Conservation (phyloP, 2,329 filamentous ascomycete species). For the Cadophora gregata region DNA sequence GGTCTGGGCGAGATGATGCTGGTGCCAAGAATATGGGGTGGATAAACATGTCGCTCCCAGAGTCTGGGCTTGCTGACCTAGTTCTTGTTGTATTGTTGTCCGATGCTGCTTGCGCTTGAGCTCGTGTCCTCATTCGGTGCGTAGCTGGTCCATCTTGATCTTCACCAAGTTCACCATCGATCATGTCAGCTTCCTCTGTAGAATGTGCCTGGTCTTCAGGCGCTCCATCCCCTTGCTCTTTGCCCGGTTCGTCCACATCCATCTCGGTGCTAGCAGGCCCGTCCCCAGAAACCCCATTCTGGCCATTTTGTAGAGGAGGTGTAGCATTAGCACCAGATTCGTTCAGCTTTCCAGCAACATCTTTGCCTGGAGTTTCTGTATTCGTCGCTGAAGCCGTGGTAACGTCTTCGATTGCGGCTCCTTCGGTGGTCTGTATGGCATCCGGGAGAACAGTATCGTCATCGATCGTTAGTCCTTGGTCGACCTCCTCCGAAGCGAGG, state of each 20-base stretch:
- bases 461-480: constrained; percentile 28
- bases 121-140: constrained; percentile 61
- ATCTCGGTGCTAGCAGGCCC: neutral
- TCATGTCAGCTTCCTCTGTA: constrained; percentile 25
- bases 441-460: constrained; percentile 12
- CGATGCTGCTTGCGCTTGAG: constrained; percentile 54
- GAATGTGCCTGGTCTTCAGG: constrained; percentile 4
- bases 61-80: constrained; percentile 50
- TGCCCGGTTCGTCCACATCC: constrained; percentile 8
- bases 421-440: constrained; percentile 4
- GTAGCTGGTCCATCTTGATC: constrained; percentile 51
- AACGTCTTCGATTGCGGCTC: constrained; percentile 2
- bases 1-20: constrained; percentile 64
- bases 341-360: neutral
- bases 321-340: neutral
- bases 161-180: constrained; percentile 40
- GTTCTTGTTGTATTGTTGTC: constrained; percentile 44
- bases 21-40: constrained; percentile 79
- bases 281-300: neutral
- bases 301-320: neutral
- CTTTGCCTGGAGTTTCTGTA: neutral
- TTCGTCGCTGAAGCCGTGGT: neutral
- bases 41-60: constrained; percentile 60
- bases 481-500: constrained; percentile 35
- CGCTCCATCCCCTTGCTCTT: neutral